phyloP scores from a whole-genome alignment of 495 filamentous ascomycete species.

The Penicillium verhagenii region DNA sequence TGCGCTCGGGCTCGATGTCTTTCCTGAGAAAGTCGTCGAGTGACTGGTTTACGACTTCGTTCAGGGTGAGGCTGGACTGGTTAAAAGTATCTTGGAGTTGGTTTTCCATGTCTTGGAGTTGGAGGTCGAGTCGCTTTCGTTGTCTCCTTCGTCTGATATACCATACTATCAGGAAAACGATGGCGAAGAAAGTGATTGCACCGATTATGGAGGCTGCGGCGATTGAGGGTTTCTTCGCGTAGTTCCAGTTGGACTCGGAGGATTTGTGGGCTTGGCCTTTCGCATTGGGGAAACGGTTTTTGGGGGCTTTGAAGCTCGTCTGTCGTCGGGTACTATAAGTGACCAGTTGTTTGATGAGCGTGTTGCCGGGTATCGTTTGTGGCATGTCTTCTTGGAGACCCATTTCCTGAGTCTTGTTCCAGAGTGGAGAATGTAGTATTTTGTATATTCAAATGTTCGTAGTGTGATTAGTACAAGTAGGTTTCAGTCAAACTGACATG shows the following conservation, averaged over 20 bases:
- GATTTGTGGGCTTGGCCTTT: neutral
- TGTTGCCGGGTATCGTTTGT: neutral
- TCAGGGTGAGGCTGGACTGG: conserved; percentile 17
- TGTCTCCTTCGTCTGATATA: conserved; percentile 7
- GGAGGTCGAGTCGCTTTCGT: neutral
- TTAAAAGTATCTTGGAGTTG: conserved; percentile 15
- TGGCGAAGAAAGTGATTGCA: neutral
- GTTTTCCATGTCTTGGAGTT: neutral
- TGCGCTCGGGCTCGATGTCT: conserved; percentile 24
- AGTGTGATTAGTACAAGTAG: no score
- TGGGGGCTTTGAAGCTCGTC: neutral
- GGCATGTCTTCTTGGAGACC: no score
- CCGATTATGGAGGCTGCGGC: conserved; percentile 12
- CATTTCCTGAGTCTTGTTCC: no score
- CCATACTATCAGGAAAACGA: conserved; percentile 12
- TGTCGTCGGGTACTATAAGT: no score
- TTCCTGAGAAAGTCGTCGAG: conserved; percentile 25
- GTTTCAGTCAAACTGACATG: no score
- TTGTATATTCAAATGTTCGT: no score
- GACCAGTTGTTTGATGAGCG: neutral
- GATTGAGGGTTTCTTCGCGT: conserved; percentile 6
- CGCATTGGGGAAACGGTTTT: neutral
- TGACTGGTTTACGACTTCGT: conserved; percentile 16
- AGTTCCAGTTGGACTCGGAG: neutral
- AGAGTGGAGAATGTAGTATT: no score